These are phyloP conservation scores for Linnemannia hyalina DNA, from an alignment of 192 early-diverging fungal genomes.

Conservation along the genomic window DNA sequence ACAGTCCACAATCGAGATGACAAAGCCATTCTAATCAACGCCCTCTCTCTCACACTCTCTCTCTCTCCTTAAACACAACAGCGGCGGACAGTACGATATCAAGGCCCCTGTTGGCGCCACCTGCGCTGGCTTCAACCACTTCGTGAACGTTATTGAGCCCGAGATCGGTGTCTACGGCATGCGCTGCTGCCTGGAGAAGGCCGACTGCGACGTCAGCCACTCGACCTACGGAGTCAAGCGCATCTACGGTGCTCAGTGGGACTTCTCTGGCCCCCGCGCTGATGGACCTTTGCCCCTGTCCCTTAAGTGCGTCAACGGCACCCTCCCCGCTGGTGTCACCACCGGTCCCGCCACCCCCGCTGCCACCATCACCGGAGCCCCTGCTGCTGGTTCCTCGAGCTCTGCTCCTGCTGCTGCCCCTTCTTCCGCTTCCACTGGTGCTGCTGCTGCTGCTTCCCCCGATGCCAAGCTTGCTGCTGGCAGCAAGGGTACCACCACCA, in stretches of 20 bases:
- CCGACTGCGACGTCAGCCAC: conserved; percentile 33
- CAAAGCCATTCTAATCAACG: background rate
- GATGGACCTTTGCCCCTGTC: conserved; percentile 48
- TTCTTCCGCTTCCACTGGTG: background rate
- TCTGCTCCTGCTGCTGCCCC: conserved; percentile 1
- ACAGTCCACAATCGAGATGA: too few species aligned
- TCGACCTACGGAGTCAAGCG: conserved; percentile 33
- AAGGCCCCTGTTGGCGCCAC: conserved; percentile 54
- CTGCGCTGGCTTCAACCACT: conserved; percentile 56
- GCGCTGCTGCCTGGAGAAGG: conserved; percentile 57
- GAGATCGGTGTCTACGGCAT: conserved; percentile 59
- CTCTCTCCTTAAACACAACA: background rate
- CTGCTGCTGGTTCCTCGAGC: conserved; percentile 2
- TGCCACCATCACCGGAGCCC: background rate
- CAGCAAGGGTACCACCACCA: background rate
- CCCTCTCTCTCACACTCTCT: background rate
- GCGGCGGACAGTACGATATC: conserved; percentile 48
- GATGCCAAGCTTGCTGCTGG: conserved; percentile 23
- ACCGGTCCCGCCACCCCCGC: background rate
- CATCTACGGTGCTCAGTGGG: conserved; percentile 38
- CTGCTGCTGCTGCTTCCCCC: background rate
- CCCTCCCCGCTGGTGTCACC: conserved; percentile 23
- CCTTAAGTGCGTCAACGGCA: conserved; percentile 44
- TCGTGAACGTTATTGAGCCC: conserved; percentile 64
- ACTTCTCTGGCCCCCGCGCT: conserved; percentile 45